Evolutionary conservation across 2,329 filamentous ascomycete genomes (phyloP).

Genomic region (Coniella lustricola): DNA sequence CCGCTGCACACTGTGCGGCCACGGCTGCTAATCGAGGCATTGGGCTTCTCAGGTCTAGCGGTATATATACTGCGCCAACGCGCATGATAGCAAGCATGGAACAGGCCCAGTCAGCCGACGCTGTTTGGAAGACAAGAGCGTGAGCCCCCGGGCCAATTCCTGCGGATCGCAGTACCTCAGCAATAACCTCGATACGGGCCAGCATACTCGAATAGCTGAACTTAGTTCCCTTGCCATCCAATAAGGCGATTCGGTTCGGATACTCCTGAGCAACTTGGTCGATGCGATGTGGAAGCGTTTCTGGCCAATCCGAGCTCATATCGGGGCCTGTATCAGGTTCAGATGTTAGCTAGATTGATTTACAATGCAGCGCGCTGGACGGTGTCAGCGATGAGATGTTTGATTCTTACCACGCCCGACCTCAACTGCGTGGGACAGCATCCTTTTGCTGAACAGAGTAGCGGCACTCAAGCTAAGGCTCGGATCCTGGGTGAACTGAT

Average conservation of each 20-base stretch:
- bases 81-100: slow-evolving; percentile 5
- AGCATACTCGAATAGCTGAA: slow-evolving; percentile 31
- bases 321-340: neutral
- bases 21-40: too few relatives aligned
- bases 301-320: neutral
- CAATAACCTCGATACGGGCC: slow-evolving; percentile 28
- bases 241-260: slow-evolving; percentile 14
- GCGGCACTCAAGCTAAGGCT: neutral
- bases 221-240: slow-evolving; percentile 16
- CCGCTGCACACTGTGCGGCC: too few relatives aligned
- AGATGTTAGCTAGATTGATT: neutral
- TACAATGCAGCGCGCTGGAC: too few relatives aligned
- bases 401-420: slow-evolving; percentile 10
- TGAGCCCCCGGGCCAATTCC: slow-evolving; percentile 8
- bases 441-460: neutral
- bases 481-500: neutral
- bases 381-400: slow-evolving; percentile 24
- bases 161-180: slow-evolving; percentile 20
- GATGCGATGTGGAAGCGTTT: slow-evolving; percentile 19
- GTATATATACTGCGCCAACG: slow-evolving; percentile 23
- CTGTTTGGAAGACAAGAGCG: slow-evolving; percentile 34
- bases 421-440: slow-evolving; percentile 18
- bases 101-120: slow-evolving; percentile 19
- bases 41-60: too few relatives aligned
- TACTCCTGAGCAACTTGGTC: slow-evolving; percentile 25